These are phyloP conservation scores for Saccharomycopsis oosterbeekiorum DNA, from an alignment of 805 yeast genomes.

Conservation along the genomic window DNA sequence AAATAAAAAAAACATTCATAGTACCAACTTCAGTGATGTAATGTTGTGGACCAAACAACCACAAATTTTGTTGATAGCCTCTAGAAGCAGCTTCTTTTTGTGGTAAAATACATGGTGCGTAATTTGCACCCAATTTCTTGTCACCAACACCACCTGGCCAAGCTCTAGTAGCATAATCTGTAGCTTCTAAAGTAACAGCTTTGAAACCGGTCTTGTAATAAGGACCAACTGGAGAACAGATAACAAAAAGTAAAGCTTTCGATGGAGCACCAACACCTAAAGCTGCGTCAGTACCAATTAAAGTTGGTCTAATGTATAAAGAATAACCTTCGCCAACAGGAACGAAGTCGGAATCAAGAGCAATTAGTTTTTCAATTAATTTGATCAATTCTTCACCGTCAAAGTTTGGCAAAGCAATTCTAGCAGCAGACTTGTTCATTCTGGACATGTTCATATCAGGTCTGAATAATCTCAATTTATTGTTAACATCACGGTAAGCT, in stretches of 20 bases:
- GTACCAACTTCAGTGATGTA: slow-evolving; percentile 94
- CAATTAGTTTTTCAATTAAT: slow-evolving; percentile 61
- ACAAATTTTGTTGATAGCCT: slow-evolving; percentile 92
- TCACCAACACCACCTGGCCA: slow-evolving; percentile 99
- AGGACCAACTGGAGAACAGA: slow-evolving; percentile 95
- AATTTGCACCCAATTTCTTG: slow-evolving; percentile 93
- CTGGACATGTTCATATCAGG: slow-evolving; percentile 87
- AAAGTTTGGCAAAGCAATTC: slow-evolving; percentile 84
- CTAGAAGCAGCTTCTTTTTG: slow-evolving; percentile 81
- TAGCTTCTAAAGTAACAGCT: slow-evolving; percentile 90
- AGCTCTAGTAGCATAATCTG: slow-evolving; percentile 93
- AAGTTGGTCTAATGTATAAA: slow-evolving; percentile 84
- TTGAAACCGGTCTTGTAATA: slow-evolving; percentile 93
- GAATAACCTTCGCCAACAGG: slow-evolving; percentile 87
- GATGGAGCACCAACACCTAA: slow-evolving; percentile 82
- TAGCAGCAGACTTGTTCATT: slow-evolving; percentile 78
- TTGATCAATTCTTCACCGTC: slow-evolving; percentile 69
- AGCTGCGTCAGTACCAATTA: slow-evolving; percentile 86
- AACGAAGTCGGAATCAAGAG: slow-evolving; percentile 65
- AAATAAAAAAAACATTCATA: slow-evolving; percentile 88
- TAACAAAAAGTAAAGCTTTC: slow-evolving; percentile 73
- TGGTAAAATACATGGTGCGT: slow-evolving; percentile 91
- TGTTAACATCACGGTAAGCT: slow-evolving; percentile 64
- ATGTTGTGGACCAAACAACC: slow-evolving; percentile 90
- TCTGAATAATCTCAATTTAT: slow-evolving; percentile 74